A percentile compares a stretch with the other conserved stretches of the same genome.
These are phyloP conservation scores for Hibiscus tridactylites DNA, from an alignment of 345 rosid genomes.

Conservation along the genomic window DNA sequence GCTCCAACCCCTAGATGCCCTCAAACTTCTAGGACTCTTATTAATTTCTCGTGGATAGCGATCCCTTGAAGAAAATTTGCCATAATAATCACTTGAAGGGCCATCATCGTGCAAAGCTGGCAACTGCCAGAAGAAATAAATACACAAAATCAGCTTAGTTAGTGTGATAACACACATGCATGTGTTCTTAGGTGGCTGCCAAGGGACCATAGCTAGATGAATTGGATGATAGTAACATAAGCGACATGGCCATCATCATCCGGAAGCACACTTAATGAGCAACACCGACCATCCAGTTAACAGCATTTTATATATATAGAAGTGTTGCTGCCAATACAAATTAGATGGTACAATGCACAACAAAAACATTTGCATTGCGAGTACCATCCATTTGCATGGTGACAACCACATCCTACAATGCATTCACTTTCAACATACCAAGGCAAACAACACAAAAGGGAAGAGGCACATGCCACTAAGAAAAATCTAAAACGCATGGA, in stretches of 20 bases:
- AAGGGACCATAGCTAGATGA: background rate
- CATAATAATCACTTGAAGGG: conserved; percentile 69
- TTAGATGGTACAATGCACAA: too few species aligned
- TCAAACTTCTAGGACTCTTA: conserved; percentile 32
- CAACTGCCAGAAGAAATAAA: conserved; percentile 35
- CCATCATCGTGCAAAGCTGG: conserved; percentile 95
- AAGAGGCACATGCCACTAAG: background rate
- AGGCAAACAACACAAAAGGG: background rate
- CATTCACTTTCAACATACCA: background rate
- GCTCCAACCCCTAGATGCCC: conserved; percentile 58
- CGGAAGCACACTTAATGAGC: background rate
- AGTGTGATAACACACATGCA: background rate
- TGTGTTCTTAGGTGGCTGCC: too few species aligned
- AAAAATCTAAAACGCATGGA: background rate
- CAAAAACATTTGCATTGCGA: conserved; percentile 43
- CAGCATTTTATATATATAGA: too few species aligned
- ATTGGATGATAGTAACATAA: background rate
- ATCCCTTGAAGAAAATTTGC: conserved; percentile 71
- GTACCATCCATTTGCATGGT: conserved; percentile 61
- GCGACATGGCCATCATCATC: background rate
- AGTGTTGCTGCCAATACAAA: too few species aligned
- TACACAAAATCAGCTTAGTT: background rate
- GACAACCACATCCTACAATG: conserved; percentile 54
- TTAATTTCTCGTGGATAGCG: conserved; percentile 44
- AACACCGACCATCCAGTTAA: background rate